Base-by-base conservation (phyloP, 805 yeast genomes). In the Candida saitoana region DNA sequence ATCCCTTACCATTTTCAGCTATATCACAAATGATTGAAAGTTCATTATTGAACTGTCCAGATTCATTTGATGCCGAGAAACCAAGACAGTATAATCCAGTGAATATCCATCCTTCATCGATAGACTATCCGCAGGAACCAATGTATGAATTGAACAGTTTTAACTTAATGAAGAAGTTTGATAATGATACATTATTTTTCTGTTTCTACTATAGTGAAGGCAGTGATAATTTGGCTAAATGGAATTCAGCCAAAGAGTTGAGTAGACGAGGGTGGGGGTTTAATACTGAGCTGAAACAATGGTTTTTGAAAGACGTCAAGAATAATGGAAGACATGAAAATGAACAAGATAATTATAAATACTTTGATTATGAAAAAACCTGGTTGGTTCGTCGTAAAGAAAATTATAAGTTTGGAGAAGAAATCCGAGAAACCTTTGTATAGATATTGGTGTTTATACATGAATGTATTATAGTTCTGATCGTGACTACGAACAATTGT, bases 91-190 rank as follows among this genome's bases (percentile, higher is more conserved):
- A 88, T 59, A 77, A 76, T 38, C 91, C 97, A 5, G 74, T 77
- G 17, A 79, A 81, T 50, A 95, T 95, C 41, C 95, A 85, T 57
- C 96, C 96, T 19, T 87, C 96, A 5, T 87, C 93, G 30, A 77
- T 85, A 17, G 87, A 83, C 62, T 93, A 87, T 64, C 99, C 99
- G 2, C 87, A 82, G 57, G 93, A 85, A 46, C 90, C 90, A 24
- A 72, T 81, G 62, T 78, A 79, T 44, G 86, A 80, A 56, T 67
- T 77, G 41, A 83, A 80, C 39, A 79, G 82, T 48, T 71, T 80
- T 12, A 69, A 71, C 40, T 62, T 85, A 33, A 71, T 87, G 63
- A 69, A 76, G 19, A 87, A 84, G 53, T 77, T 91, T 54, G 95
- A 88, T 55, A 70, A 81, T 24, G 96, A 89, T 56, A 91, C 98